Evolutionary conservation across 805 yeast species (phyloP), one percentile per base, ranked within the genome.

Genomic region (Yamadazyma insecticola): DNA sequence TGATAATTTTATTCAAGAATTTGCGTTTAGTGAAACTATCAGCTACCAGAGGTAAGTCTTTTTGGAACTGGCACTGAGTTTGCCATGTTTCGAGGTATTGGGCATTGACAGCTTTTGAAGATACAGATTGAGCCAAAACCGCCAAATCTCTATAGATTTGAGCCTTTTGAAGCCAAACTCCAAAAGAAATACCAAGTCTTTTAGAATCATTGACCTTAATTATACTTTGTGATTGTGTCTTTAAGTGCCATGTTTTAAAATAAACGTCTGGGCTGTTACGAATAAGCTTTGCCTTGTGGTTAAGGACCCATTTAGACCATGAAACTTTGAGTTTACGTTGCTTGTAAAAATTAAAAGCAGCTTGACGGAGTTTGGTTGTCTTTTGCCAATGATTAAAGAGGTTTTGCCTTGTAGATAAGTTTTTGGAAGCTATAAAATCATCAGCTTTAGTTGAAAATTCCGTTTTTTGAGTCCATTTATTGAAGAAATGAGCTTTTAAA

Each of bases 361-460:
- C 13, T 14, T 22, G 22, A 13, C 24, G 28, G 13, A 34, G 30
- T 8, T 28, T 26, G n/a, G 35, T 17, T 11, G 24, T 14, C 22
- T 26, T 13, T n/a, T 29, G 24, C 55, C 56, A 54, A 23, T 35
- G 16, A 3, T 20, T 21, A 12, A 51, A 38, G 2, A 26, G n/a
- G 11, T 33, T 41, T 3, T 16, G 17, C 16, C 39, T 29, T 9
- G 39, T 16, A 1, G 18, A 14, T 0, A 5, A 13, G 14, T 43
- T 16, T 16, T 43, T 41, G 2, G 14, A 16, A 6, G 13, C 23
- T 5, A 35, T 21, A n/a, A 38, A 22, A 3, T 22, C 13, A 4
- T 35, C 26, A 6, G 53, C 41, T 3, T 27, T 23, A 5, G 16
- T 17, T 11, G 28, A 15, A 13, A 18, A 35, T 11, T 35, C 19